Conservation (phyloP, 257 asterid species). For the Thymus quinquecostatus region DNA sequence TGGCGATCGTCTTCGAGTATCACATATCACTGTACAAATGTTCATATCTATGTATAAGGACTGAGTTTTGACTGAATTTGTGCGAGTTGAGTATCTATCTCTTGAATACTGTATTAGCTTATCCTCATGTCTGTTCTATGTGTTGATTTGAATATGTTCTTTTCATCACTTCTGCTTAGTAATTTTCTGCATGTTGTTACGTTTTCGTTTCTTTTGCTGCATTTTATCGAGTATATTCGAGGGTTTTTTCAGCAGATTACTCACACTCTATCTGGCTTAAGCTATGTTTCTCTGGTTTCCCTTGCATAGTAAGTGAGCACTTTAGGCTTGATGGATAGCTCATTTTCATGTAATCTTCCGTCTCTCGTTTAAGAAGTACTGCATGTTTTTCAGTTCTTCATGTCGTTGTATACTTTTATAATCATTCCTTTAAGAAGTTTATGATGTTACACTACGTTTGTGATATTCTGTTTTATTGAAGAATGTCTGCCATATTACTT, state of each 20-base stretch:
- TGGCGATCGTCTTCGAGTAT: not conserved
- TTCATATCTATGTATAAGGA: not conserved
- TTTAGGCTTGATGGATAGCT: not conserved
- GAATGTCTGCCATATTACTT: not conserved
- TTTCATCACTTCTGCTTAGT: not conserved
- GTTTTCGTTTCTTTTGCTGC: not conserved
- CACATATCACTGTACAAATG: not conserved
- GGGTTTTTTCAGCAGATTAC: not conserved
- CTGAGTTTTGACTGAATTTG: constrained; percentile 13
- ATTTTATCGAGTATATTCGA: not conserved
- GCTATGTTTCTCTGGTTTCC: not conserved
- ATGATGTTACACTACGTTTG: not conserved
- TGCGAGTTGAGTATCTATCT: constrained; percentile 1
- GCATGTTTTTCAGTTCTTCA: not conserved
- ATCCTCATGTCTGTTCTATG: not conserved
- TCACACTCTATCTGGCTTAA: not conserved
- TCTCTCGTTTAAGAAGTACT: not conserved
- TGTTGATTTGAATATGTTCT: constrained; percentile 2
- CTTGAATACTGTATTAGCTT: not conserved
- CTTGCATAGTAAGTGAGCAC: not conserved
- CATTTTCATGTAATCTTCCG: not conserved
- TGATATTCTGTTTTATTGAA: not conserved
- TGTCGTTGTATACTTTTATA: not conserved
- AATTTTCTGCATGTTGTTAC: not conserved
- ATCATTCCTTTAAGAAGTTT: not conserved